A percentile compares a stretch with the other conserved stretches of the same genome.
Evolutionary conservation across 768 basidiomycete species (phyloP).

Genomic region (Amanita brunnescens): DNA sequence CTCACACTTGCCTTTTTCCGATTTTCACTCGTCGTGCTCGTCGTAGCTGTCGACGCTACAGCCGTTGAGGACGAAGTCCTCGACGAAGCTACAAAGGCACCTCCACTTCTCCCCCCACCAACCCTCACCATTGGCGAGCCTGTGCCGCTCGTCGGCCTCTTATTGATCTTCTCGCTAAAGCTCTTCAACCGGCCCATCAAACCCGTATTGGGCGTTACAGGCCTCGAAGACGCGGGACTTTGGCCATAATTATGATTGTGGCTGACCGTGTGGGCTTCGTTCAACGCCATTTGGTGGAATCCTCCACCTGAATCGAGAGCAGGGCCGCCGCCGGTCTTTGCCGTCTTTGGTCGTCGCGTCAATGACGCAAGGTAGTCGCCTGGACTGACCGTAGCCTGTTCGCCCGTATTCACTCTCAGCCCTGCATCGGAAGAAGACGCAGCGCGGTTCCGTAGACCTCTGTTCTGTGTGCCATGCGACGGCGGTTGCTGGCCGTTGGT

Average conservation of each 20-base stretch:
- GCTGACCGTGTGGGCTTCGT: background rate
- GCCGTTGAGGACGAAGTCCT: background rate
- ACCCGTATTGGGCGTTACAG: slow-evolving; percentile 35
- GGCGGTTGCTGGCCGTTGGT: background rate
- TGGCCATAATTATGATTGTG: background rate
- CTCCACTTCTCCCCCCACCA: slow-evolving; percentile 16
- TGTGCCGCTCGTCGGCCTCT: slow-evolving; percentile 29
- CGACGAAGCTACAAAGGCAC: slow-evolving; percentile 15
- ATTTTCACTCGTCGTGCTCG: background rate
- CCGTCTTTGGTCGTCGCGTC: slow-evolving; percentile 23
- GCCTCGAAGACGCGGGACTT: slow-evolving; percentile 2
- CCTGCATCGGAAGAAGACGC: background rate
- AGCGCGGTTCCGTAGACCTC: too few species aligned
- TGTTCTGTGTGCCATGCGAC: too few species aligned
- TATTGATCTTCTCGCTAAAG: slow-evolving; percentile 51
- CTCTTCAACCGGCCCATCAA: slow-evolving; percentile 77
- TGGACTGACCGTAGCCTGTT: background rate
- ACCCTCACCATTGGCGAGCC: slow-evolving; percentile 15
- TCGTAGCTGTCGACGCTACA: background rate
- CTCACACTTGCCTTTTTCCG: slow-evolving; percentile 19
- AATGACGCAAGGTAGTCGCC: slow-evolving; percentile 48
- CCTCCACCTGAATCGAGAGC: too few species aligned
- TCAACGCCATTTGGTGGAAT: too few species aligned
- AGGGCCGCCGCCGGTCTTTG: background rate
- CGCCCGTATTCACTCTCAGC: background rate